A percentile compares a stretch with the other conserved stretches of the same genome.
phyloP scores from a whole-genome alignment of 345 rosid species.

The Lepidium sativum region DNA sequence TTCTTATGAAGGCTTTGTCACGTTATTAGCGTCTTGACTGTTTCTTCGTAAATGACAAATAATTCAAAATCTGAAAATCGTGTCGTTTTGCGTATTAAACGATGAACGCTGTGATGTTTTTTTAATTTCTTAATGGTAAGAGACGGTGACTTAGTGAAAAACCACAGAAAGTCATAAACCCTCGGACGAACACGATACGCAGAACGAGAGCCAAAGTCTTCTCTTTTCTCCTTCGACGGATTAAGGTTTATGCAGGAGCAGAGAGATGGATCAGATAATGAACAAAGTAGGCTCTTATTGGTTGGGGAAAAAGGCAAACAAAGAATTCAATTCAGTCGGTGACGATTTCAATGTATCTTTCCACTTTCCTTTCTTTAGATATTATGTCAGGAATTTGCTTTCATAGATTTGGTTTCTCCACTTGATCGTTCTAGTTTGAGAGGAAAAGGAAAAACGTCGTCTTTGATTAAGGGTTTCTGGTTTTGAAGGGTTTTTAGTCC shows the following conservation, averaged over 20 bases:
- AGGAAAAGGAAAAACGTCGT: not conserved
- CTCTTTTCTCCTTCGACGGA: not conserved
- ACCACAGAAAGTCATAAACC: not conserved
- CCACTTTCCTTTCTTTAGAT: not conserved
- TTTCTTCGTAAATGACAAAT: not conserved
- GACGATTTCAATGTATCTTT: conserved; percentile 61
- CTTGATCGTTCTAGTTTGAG: not conserved
- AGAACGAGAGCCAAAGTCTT: not conserved
- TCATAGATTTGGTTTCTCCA: not conserved
- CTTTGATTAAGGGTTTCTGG: not conserved
- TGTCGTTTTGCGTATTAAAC: not conserved
- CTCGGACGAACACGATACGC: not conserved
- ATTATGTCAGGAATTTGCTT: not conserved
- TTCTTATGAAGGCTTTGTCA: not conserved
- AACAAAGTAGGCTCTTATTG: conserved; percentile 90
- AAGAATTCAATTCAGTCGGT: conserved; percentile 77
- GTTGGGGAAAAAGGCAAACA: conserved; percentile 66
- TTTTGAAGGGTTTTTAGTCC: not conserved
- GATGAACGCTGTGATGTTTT: not conserved
- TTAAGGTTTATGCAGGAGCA: not conserved
- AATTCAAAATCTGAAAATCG: not conserved
- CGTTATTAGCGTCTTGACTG: not conserved
- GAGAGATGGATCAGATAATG: conserved; percentile 74
- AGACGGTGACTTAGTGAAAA: not conserved
- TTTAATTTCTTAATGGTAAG: not conserved